These are phyloP conservation scores for Silene uniflora DNA, from an alignment of 148 eudicot genomes.

Conservation along the genomic window DNA sequence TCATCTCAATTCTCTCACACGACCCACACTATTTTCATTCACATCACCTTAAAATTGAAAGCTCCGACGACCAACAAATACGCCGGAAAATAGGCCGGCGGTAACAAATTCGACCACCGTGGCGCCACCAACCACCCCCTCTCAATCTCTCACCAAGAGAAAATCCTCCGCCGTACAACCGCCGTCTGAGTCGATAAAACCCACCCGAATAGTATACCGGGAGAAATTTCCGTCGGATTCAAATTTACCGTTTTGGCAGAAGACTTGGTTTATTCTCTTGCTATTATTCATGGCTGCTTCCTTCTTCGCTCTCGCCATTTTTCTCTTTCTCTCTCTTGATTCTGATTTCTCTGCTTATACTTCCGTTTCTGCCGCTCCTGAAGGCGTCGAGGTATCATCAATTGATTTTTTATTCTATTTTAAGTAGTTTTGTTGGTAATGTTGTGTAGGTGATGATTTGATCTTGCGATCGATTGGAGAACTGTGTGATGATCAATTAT, in stretches of 20 bases:
- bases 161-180: conserved; percentile 31
- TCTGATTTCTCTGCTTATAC: conserved; percentile 33
- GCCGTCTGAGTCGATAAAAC: conserved; percentile 26
- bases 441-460: background rate
- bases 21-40: no score
- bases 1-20: no score
- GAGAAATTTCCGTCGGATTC: conserved; percentile 39
- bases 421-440: background rate
- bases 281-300: conserved; percentile 65
- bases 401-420: background rate
- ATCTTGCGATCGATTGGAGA: background rate
- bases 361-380: conserved; percentile 34
- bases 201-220: conserved; percentile 47
- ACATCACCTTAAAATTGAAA: no score
- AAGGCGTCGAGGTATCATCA: conserved; percentile 36
- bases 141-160: conserved; percentile 50
- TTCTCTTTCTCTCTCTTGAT: conserved; percentile 68
- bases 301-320: conserved; percentile 63
- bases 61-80: background rate
- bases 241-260: conserved; percentile 69
- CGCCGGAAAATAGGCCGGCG: conserved; percentile 29
- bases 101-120: conserved; percentile 35
- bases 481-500: background rate
- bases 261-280: conserved; percentile 60
- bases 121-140: conserved; percentile 59